Conservation (phyloP, 2,329 filamentous ascomycete species). For the Pseudogymnoascus sp. region DNA sequence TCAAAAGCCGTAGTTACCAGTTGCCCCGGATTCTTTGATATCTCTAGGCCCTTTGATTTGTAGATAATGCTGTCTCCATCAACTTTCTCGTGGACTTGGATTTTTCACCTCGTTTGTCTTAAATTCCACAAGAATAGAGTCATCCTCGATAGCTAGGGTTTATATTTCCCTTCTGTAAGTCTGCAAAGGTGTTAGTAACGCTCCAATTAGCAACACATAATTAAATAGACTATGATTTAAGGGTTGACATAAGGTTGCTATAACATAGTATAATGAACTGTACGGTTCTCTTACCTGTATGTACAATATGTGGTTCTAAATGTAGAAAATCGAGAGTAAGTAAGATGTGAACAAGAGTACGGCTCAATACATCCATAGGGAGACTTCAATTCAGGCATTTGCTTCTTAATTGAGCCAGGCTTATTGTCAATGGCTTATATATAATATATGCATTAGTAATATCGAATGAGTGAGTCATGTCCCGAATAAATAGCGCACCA, state of each 20-base stretch:
- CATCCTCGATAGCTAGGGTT: conserved; percentile 25
- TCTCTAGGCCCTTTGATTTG: conserved; percentile 18
- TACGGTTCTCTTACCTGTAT: conserved; percentile 16
- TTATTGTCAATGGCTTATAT: conserved; percentile 37
- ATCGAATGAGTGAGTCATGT: conserved; percentile 32
- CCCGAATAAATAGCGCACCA: conserved; percentile 27
- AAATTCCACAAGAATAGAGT: conserved; percentile 21
- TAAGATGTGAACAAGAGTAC: conserved; percentile 13
- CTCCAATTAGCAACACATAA: not conserved
- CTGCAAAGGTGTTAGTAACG: conserved; percentile 15
- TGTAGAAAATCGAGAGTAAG: conserved; percentile 21
- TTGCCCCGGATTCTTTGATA: conserved; percentile 16
- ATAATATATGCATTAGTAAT: conserved; percentile 31
- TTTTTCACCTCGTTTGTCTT: conserved; percentile 17
- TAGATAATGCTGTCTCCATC: conserved; percentile 24
- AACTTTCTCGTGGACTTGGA: conserved; percentile 26
- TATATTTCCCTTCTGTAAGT: conserved; percentile 28
- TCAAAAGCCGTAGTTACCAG: conserved; percentile 28
- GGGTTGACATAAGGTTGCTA: too few species aligned
- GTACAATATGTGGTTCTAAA: conserved; percentile 18
- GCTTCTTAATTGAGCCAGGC: conserved; percentile 30
- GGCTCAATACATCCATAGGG: conserved; percentile 15
- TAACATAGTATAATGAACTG: too few species aligned
- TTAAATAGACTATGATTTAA: not conserved
- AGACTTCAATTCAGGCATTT: conserved; percentile 3